phyloP scores from a whole-genome alignment of 129 eudicot genomes.

The Flaveria trinervia region DNA sequence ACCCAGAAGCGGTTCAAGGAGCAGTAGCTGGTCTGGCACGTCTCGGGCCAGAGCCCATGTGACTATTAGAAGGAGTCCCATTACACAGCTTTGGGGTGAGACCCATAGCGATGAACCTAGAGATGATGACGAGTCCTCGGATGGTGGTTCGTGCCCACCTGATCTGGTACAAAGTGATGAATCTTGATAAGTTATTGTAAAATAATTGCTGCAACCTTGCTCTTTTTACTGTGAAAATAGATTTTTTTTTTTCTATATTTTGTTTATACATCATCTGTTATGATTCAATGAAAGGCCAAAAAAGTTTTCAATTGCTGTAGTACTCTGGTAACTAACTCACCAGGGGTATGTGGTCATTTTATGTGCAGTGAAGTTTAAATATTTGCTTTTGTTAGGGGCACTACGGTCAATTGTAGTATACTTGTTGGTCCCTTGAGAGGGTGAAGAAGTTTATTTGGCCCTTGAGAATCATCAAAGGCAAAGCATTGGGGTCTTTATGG shows the following conservation, averaged over 20 bases:
- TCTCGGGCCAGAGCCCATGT: conserved; percentile 60
- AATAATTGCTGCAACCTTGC: not conserved
- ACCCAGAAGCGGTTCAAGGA: conserved; percentile 49
- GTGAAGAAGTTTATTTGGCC: not conserved
- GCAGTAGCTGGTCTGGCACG: conserved; percentile 63
- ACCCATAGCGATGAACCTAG: conserved; percentile 49
- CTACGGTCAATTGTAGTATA: not conserved
- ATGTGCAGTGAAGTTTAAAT: not conserved
- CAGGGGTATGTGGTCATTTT: not conserved
- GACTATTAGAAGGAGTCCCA: conserved; percentile 66
- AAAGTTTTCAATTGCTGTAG: not conserved
- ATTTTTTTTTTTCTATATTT: conserved; percentile 1
- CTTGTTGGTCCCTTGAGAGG: too few species aligned
- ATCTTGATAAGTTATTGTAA: conserved; percentile 29
- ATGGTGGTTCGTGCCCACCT: conserved; percentile 51
- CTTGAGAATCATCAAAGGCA: not conserved
- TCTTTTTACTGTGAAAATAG: not conserved
- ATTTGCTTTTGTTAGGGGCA: not conserved
- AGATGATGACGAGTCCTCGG: conserved; percentile 56
- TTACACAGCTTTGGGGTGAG: conserved; percentile 71
- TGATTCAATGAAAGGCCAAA: not conserved
- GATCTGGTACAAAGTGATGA: conserved; percentile 32
- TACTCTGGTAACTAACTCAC: not conserved
- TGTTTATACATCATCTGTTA: conserved; percentile 13
- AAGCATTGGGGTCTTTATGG: not conserved